Base-by-base conservation (phyloP, 768 basidiomycete species). In the Kockovaella imperatae region DNA sequence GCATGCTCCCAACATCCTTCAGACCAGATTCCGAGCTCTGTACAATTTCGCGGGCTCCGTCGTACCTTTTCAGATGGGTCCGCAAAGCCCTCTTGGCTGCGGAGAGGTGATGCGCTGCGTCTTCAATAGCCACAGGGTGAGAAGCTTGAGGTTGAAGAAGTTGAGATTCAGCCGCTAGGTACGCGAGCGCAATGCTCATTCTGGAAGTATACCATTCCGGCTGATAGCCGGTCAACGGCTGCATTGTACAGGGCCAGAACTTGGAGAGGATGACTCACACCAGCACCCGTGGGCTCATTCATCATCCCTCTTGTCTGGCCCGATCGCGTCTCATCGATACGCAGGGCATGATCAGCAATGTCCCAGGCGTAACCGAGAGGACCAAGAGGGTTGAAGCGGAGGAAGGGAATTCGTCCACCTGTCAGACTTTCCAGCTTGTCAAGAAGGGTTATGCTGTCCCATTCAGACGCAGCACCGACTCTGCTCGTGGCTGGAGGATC, bases 71-170 rank as follows among this genome's bases (percentile, higher is more conserved):
- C n/a, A n/a, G n/a, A n/a, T n/a, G n/a, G n/a, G n/a, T n/a, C n/a
- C n/a, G n/a, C n/a, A n/a, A n/a, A n/a, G n/a, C n/a, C n/a, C n/a
- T n/a, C n/a, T n/a, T n/a, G n/a, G n/a, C n/a, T n/a, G n/a, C n/a
- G n/a, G n/a, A n/a, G n/a, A n/a, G n/a, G n/a, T n/a, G n/a, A n/a
- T n/a, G n/a, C n/a, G n/a, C n/a, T n/a, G n/a, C n/a, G n/a, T n/a
- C n/a, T n/a, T n/a, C n/a, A n/a, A n/a, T n/a, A n/a, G n/a, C n/a
- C n/a, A n/a, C n/a, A n/a, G n/a, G n/a, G n/a, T n/a, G n/a, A n/a
- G n/a, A n/a, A n/a, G n/a, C n/a, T n/a, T n/a, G n/a, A n/a, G 64
- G 61, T 49, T 59, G 54, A 11, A 66, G 54, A 2, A 66, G 52
- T 4, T 20, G 32, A 14, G 36, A 58, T 54, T 55, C 45, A 50